Percentiles rank a stretch among this genome's conserved stretches.
phyloP scores from a whole-genome alignment of 495 filamentous ascomycete genomes.

The Xylaria flabelliformis region DNA sequence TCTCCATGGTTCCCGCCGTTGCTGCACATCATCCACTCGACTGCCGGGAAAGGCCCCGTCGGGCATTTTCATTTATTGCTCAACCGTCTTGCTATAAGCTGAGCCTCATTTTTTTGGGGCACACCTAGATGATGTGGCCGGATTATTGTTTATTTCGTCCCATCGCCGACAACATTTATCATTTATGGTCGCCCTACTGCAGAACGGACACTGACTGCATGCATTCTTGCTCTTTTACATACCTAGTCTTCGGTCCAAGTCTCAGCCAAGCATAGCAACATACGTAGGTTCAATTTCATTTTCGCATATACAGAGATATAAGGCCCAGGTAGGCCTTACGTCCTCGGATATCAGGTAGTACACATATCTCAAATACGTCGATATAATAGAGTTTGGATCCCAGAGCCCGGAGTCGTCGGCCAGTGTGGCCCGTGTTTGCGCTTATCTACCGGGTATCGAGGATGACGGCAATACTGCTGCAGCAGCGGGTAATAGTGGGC shows the following conservation, averaged over 20 bases:
- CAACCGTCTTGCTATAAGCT: background rate
- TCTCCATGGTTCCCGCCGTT: background rate
- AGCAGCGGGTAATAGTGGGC: slow-evolving; percentile 30
- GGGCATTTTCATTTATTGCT: background rate
- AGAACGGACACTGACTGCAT: background rate
- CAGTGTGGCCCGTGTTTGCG: background rate
- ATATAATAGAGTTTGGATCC: background rate
- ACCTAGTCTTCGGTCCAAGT: background rate
- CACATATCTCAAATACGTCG: background rate
- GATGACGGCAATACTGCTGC: slow-evolving; percentile 2
- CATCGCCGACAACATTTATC: background rate
- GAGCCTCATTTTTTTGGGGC: background rate
- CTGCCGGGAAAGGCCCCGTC: background rate
- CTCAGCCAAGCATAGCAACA: background rate
- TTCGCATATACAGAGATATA: background rate
- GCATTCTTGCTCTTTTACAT: background rate
- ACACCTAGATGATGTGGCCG: background rate
- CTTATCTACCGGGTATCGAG: slow-evolving; percentile 1
- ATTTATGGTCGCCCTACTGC: background rate
- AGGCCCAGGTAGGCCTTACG: background rate
- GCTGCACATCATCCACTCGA: slow-evolving; percentile 1
- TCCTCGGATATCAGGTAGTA: background rate
- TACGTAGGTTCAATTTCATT: background rate
- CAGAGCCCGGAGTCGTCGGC: background rate
- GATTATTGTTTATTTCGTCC: background rate